Conservation (phyloP, 2,329 filamentous ascomycete genomes). For the Talaromyces albobiverticillius region DNA sequence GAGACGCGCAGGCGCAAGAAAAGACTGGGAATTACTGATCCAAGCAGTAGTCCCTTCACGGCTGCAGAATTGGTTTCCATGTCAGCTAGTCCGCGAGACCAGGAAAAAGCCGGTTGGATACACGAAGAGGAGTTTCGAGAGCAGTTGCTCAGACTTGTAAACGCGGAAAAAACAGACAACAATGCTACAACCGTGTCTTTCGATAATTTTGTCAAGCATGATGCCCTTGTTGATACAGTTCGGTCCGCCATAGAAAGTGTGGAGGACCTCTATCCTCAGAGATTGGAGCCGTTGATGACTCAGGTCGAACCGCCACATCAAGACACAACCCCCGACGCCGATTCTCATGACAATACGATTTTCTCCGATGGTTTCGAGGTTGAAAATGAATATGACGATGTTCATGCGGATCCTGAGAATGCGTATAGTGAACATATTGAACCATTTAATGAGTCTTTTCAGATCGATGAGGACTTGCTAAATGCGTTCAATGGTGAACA, state of each 20-base stretch:
- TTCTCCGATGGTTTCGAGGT: constrained; percentile 45
- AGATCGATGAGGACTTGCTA: constrained; percentile 13
- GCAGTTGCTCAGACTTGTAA: constrained; percentile 61
- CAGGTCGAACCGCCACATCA: constrained; percentile 18
- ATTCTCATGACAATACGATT: constrained; percentile 65
- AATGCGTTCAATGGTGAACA: not conserved
- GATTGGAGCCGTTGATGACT: constrained; percentile 41
- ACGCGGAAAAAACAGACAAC: constrained; percentile 58
- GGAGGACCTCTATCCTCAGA: constrained; percentile 77
- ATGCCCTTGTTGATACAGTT: constrained; percentile 57
- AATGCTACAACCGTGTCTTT: constrained; percentile 53
- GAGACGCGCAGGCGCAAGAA: constrained; percentile 77
- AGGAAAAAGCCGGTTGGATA: constrained; percentile 78
- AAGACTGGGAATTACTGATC: constrained; percentile 62
- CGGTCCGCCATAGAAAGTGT: constrained; percentile 79
- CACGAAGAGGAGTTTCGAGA: constrained; percentile 81
- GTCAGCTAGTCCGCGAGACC: constrained; percentile 75
- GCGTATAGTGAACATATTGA: constrained; percentile 17
- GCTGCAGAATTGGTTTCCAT: constrained; percentile 81
- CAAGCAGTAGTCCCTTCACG: constrained; percentile 73
- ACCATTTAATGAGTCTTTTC: constrained; percentile 16
- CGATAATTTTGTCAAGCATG: constrained; percentile 60
- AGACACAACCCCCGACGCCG: constrained; percentile 34
- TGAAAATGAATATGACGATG: constrained; percentile 42
- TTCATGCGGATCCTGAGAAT: constrained; percentile 25